phyloP scores from a whole-genome alignment of 2,329 filamentous ascomycete species.

The Triangularia setosa region DNA sequence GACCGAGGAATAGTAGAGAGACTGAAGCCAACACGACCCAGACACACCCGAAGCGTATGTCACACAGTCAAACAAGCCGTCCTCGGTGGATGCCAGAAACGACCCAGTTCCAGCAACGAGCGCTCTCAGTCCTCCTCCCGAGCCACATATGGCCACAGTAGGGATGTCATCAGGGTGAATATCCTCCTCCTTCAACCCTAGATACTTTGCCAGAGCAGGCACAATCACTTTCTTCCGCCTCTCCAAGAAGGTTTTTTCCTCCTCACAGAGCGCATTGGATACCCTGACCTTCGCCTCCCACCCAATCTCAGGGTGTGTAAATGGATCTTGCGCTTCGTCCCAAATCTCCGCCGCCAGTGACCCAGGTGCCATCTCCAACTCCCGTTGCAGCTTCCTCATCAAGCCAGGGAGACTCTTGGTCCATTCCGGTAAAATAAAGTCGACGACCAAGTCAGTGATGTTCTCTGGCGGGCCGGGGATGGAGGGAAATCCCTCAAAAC shows the following conservation, averaged over 20 bases:
- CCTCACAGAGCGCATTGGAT: slow-evolving; percentile 73
- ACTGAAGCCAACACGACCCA: slow-evolving; percentile 92
- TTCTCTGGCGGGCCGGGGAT: slow-evolving; percentile 48
- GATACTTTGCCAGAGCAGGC: slow-evolving; percentile 74
- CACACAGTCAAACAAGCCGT: slow-evolving; percentile 86
- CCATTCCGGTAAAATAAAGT: slow-evolving; percentile 78
- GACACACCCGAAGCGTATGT: slow-evolving; percentile 96
- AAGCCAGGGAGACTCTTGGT: slow-evolving; percentile 70
- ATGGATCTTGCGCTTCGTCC: slow-evolving; percentile 81
- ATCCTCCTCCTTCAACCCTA: slow-evolving; percentile 71
- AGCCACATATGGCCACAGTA: slow-evolving; percentile 89
- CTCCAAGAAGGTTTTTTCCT: slow-evolving; percentile 72
- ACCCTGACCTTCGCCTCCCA: slow-evolving; percentile 80
- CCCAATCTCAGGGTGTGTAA: slow-evolving; percentile 80
- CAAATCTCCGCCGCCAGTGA: slow-evolving; percentile 92
- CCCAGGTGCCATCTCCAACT: slow-evolving; percentile 81
- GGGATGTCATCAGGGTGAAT: slow-evolving; percentile 94
- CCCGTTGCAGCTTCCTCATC: slow-evolving; percentile 76
- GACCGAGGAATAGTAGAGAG: slow-evolving; percentile 80
- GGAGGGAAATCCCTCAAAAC: background rate
- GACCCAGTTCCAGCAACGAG: slow-evolving; percentile 89
- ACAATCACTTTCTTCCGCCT: slow-evolving; percentile 66
- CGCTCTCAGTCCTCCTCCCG: slow-evolving; percentile 84
- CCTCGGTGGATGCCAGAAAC: slow-evolving; percentile 76
- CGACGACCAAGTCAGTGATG: slow-evolving; percentile 59